Evolutionary conservation across 2,329 filamentous ascomycete species (phyloP), one percentile per base, ranked within the genome.

Genomic region (Shiraia sp.): DNA sequence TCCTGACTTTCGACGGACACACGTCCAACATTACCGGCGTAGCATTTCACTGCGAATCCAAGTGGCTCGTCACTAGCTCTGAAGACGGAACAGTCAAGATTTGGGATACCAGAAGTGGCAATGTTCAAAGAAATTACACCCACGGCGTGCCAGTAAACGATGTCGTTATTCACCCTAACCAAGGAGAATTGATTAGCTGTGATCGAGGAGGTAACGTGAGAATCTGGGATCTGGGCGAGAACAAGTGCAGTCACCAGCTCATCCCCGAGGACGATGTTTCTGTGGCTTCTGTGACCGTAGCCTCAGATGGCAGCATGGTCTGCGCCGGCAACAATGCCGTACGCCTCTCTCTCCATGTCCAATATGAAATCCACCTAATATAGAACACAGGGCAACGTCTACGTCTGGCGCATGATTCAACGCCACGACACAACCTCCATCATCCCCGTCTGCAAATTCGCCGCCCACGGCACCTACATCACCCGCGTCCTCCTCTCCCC

Each of bases 11-110:
- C 62, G 92, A 97, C 67, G 93, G 93, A 29, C 93, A 99, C 73
- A 93, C 89, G 10, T 90, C 86, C 55, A 99, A 99, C 63, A 86
- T 99, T 66, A 99, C 93, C 0, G 93, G 93, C 30, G 88, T 99
- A 32, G 91, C 91, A 9, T 99, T 99, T 68, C 93, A 99, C 70
- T 97, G 92, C 69, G 93, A 99, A 71, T 91, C 92, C 9, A 99
- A 99, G 74, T 99, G 93, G 93, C 96, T 99, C 88, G 93, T 97
- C 13, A 99, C 93, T 8, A 95, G 88, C 70, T 95, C 89, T 32
- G 93, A 99, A 71, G 93, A 99, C 65, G 89, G 91, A 59, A 95
- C 90, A 0, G 91, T 96, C 64, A 95, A 95, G 77, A 95, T 96
- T 51, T 96, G 91, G 91, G 92, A 96, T 68, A 96, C 90, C 4